Evolutionary conservation across 2,329 filamentous ascomycete species (phyloP).

Genomic region (Alternaria ventricosa): DNA sequence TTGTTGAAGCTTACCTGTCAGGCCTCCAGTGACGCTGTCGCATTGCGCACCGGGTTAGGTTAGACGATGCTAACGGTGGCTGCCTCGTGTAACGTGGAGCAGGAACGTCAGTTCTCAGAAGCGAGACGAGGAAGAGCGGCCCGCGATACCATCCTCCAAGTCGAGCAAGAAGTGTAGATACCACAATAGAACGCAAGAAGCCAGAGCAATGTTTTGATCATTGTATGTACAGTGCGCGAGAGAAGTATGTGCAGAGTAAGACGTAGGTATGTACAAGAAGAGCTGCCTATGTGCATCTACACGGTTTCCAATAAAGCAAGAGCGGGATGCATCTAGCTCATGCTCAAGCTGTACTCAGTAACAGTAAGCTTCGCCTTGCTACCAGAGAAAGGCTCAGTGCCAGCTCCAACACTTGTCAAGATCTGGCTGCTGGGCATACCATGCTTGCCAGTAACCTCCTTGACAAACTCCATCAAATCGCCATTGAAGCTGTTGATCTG

Average conservation of each 20-base stretch:
- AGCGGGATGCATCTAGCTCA: conserved; percentile 17
- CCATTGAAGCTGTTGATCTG: conserved; percentile 61
- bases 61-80: neutral
- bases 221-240: neutral
- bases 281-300: neutral
- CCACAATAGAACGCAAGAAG: no score
- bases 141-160: neutral
- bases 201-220: neutral
- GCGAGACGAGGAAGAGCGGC: neutral
- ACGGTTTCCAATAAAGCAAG: neutral
- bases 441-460: conserved; percentile 60
- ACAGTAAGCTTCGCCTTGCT: conserved; percentile 55
- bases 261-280: conserved; percentile 3
- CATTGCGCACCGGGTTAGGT: neutral
- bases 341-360: conserved; percentile 46
- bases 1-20: neutral
- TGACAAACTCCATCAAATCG: conserved; percentile 65
- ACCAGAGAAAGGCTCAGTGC: conserved; percentile 65
- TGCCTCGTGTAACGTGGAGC: neutral
- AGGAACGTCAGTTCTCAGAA: neutral
- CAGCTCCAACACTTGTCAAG: conserved; percentile 60
- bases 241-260: neutral
- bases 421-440: conserved; percentile 59
- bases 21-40: neutral
- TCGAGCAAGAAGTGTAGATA: neutral